Evolutionary conservation across 2,329 filamentous ascomycete genomes (phyloP).

Genomic region (Colletotrichum tropicale): DNA sequence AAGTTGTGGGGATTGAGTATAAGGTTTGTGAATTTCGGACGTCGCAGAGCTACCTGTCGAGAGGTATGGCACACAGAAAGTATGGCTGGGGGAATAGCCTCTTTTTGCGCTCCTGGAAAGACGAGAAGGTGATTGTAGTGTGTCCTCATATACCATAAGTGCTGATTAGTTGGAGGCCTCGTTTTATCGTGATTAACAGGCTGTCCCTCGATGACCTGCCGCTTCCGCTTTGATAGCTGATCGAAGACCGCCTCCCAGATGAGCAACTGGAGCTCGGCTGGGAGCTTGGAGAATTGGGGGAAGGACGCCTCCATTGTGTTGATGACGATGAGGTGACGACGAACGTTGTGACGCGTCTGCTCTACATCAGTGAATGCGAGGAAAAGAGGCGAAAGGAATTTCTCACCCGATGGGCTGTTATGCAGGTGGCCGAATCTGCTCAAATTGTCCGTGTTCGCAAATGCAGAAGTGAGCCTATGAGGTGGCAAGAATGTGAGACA

Average conservation of each 20-base stretch:
- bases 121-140: not conserved
- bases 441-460: not conserved
- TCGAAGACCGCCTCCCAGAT: not conserved
- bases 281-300: not conserved
- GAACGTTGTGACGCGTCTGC: not conserved
- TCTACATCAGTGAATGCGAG: not conserved
- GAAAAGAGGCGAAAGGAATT: not conserved
- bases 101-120: not conserved
- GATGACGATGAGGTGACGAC: not conserved
- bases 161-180: not conserved
- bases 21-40: not conserved
- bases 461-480: not conserved
- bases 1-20: not conserved
- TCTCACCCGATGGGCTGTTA: not conserved
- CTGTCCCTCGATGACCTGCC: not conserved
- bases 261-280: not conserved
- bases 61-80: not conserved
- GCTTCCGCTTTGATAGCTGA: not conserved
- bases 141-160: not conserved
- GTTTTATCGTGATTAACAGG: not conserved
- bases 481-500: not conserved
- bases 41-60: not conserved
- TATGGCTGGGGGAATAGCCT: not conserved
- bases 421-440: not conserved
- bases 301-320: not conserved